These are phyloP conservation scores for sorghum (Sorghum bicolor) DNA, from an alignment of 176 grass and related monocot genomes.

Conservation along the genomic window DNA sequence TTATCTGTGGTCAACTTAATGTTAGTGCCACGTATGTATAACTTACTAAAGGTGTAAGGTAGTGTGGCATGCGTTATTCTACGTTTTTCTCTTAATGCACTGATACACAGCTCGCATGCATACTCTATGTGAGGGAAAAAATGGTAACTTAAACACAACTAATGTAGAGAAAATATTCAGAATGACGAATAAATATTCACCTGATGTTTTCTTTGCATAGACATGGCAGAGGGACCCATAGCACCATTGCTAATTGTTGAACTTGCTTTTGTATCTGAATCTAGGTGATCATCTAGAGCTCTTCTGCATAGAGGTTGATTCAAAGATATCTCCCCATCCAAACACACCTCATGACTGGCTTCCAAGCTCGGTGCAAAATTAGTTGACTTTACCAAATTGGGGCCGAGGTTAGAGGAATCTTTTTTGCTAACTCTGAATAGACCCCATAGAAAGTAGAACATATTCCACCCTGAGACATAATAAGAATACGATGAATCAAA, in stretches of 20 bases:
- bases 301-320: slow-evolving; percentile 27
- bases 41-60: background rate
- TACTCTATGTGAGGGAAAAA: background rate
- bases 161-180: background rate
- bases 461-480: slow-evolving; percentile 82
- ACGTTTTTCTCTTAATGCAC: background rate
- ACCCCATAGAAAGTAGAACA: slow-evolving; percentile 92
- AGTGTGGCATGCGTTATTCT: background rate
- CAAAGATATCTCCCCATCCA: slow-evolving; percentile 23
- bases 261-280: slow-evolving; percentile 29
- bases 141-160: background rate
- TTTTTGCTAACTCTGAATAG: slow-evolving; percentile 62
- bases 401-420: slow-evolving; percentile 25
- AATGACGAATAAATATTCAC: slow-evolving; percentile 8
- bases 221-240: background rate
- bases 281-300: slow-evolving; percentile 18
- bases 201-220: slow-evolving; percentile 13
- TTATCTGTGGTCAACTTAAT: background rate
- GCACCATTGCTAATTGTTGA: slow-evolving; percentile 10
- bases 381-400: slow-evolving; percentile 3
- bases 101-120: background rate
- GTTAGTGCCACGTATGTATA: background rate
- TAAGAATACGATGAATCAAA: slow-evolving; percentile 19
- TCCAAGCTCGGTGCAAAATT: slow-evolving; percentile 23
- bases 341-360: slow-evolving; percentile 27